Conservation (phyloP, 2,329 filamentous ascomycete genomes). For the Pseudofabraea citricarpa region DNA sequence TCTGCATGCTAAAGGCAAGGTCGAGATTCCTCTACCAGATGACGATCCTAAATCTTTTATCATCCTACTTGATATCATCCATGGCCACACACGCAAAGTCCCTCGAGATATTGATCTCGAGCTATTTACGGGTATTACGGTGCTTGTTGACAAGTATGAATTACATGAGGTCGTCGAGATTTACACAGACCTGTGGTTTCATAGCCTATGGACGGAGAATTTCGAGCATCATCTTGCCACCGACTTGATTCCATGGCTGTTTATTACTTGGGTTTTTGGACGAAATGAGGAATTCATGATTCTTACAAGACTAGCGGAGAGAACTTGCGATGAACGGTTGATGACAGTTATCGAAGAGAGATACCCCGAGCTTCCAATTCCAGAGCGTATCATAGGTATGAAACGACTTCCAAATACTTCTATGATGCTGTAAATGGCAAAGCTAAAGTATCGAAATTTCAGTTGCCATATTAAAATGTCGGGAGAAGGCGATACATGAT, state of each 20-base stretch:
- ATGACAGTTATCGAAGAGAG: not conserved
- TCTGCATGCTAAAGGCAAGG: constrained; percentile 4
- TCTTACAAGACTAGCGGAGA: not conserved
- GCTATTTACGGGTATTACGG: constrained; percentile 22
- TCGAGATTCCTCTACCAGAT: constrained; percentile 22
- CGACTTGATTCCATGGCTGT: not conserved
- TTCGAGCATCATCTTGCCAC: too few species aligned
- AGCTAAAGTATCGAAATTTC: not conserved
- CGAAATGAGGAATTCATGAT: not conserved
- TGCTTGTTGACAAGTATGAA: constrained; percentile 21
- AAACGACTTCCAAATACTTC: not conserved
- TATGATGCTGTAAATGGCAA: too few species aligned
- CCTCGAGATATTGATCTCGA: constrained; percentile 15
- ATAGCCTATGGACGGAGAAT: too few species aligned
- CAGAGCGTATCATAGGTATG: not conserved
- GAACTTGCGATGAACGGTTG: too few species aligned
- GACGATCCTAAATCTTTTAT: constrained; percentile 25
- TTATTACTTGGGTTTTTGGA: not conserved
- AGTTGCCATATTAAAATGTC: not conserved
- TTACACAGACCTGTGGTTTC: constrained; percentile 3
- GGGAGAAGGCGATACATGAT: too few species aligned
- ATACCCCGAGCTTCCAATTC: not conserved
- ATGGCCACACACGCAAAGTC: constrained; percentile 20
- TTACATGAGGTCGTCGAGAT: constrained; percentile 2
- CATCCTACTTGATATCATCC: constrained; percentile 25